Evolutionary conservation across 768 basidiomycete genomes (phyloP), one percentile per base, ranked within the genome.

Genomic region (Tylopilus vinaceipallidus): DNA sequence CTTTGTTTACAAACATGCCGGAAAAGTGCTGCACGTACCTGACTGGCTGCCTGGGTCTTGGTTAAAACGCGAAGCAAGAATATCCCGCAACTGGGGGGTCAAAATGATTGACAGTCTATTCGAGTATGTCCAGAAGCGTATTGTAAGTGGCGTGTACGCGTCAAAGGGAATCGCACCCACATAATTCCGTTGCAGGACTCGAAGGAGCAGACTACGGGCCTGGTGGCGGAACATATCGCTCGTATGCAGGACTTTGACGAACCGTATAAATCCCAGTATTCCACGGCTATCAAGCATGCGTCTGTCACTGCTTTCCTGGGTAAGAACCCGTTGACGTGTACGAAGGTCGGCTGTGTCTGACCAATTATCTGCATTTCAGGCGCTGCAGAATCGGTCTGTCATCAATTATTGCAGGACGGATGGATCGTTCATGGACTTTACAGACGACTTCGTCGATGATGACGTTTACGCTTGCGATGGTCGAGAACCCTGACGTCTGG

Each of bases 21-120:
- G 9, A 12, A 45, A 36, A 56, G 59, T 60, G 24, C 34, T 34
- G 11, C 13, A 34, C 34, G 10, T 52, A 8, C 52, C 53, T 56
- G 67, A 59, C n/a, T 76, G 74, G 73, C 53, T 73, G 42, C 74
- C 75, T 8, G 71, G 72, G 3, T 70, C 72, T 7, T 50, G 49
- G 8, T 65, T 74, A 54, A 70, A 72, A 56, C 60, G 59, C 29
- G 58, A 64, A 17, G 73, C 72, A 14, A 46, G 6, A 22, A 24
- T 50, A 1, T 23, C 14, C 10, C 46, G 47, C 9, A 16, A 36
- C 11, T 20, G 17, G 40, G 36, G 41, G 20, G 36, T 29, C 4
- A 36, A 4, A 22, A 33, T 34, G 47, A 52, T 32, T 53, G 58
- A 60, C 23, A 43, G 11, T 26, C 65, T 69, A 3, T 67, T 61